Evolutionary conservation across 768 basidiomycete species (phyloP), one percentile per base, ranked within the genome.

Genomic region (Scleroderma citrinum): DNA sequence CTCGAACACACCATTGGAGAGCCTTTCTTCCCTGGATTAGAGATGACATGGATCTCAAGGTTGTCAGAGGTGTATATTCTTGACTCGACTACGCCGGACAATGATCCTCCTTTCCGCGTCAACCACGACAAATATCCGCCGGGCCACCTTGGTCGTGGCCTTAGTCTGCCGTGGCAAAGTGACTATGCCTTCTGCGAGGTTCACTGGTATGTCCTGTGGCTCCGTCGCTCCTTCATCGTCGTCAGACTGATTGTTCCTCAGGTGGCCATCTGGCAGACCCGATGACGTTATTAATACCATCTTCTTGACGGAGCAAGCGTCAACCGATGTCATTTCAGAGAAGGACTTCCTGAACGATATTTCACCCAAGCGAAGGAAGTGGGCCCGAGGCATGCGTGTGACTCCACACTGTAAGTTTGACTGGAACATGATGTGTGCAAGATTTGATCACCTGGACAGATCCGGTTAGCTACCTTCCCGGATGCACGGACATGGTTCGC

Each of bases 131-230:
- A 47, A 19, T 50, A 64, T 17, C 20, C 49, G 14, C 58, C 68
- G 12, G 68, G 69, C 3, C 48, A 64, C 50, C 46, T 70, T 14
- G 59, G 61, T 29, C 54, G 58, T n/a, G 62, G 59, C 24, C 61
- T 69, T n/a, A 60, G 61, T 47, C 51, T 70, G 10, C 69, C 68
- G 11, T 70, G 69, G 69, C 69, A 70, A 52, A 58, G 55, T 26
- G 68, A 70, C 47, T 69, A 67, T 45, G 53, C 57, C 30, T 52
- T 58, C 50, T 69, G 65, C 45, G 56, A 60, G 30, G 64, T 63
- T 16, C 59, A 66, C 50, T 67, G 65, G 65, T 68, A 45, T 29
- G 26, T 29, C 8, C 26, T 23, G 60, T 30, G n/a, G 19, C n/a
- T n/a, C n/a, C 36, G 29, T 16, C 5, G 2, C n/a, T 5, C 23